phyloP scores from a whole-genome alignment of 768 basidiomycete genomes.

The Galerina sulciceps region DNA sequence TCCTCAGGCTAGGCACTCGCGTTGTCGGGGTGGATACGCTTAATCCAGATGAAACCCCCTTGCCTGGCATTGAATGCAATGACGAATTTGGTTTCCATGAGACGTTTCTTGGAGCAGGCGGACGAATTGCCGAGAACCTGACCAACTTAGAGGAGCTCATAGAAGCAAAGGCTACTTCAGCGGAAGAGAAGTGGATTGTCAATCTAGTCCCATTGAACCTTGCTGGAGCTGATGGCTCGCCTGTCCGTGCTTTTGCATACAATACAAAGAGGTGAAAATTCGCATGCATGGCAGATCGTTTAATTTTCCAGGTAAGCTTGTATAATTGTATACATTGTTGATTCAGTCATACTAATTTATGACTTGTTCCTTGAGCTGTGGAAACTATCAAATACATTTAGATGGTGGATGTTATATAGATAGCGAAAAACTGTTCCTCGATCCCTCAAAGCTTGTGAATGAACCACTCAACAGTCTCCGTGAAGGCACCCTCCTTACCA shows the following conservation, averaged over 20 bases:
- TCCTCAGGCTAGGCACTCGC: conserved; percentile 55
- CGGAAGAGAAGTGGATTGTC: conserved; percentile 40
- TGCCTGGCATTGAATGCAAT: conserved; percentile 33
- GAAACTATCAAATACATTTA: too few species aligned
- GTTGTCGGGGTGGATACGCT: conserved; percentile 68
- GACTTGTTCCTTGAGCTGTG: too few species aligned
- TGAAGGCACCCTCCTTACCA: conserved; percentile 69
- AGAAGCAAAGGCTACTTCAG: conserved; percentile 6
- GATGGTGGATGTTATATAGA: neutral
- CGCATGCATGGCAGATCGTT: too few species aligned
- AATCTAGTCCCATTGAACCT: conserved; percentile 64
- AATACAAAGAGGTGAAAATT: neutral
- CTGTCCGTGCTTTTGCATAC: conserved; percentile 70
- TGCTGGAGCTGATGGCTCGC: conserved; percentile 67
- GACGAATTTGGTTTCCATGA: conserved; percentile 61
- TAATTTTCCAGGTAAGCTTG: too few species aligned
- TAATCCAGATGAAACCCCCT: conserved; percentile 68
- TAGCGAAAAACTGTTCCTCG: too few species aligned
- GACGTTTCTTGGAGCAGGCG: conserved; percentile 59
- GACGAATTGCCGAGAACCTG: conserved; percentile 75
- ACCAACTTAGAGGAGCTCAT: conserved; percentile 52
- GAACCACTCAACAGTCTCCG: conserved; percentile 60
- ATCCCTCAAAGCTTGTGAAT: conserved; percentile 24
- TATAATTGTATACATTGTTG: too few species aligned
- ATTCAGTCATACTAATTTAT: too few species aligned